Evolutionary conservation across 2,329 filamentous ascomycete species (phyloP), one percentile per base, ranked within the genome.

Genomic region (Botrytis hyacinthi): DNA sequence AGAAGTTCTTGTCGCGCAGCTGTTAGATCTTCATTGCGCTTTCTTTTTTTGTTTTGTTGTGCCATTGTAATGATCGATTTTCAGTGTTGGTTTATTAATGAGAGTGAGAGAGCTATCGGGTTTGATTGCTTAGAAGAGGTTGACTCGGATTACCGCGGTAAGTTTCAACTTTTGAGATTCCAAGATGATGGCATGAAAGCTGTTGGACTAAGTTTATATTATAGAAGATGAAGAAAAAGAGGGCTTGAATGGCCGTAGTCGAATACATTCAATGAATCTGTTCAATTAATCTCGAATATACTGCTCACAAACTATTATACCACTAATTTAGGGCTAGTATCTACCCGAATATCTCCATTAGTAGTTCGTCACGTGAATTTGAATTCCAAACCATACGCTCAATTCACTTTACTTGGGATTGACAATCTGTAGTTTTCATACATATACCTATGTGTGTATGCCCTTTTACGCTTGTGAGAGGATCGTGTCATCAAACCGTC

Each of bases 41-140:
- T 54, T 26, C 48, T 54, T 54, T 54, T 54, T 14, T n/a, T 16
- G 5, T n/a, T n/a, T 3, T n/a, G 12, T n/a, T n/a, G 48, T 14
- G 26, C 48, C 48, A 54, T 54, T n/a, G 10, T 16, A 16, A 54
- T 54, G 48, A n/a, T 16, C 12, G 12, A 54, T n/a, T 14, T 16
- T 16, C 48, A 16, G 12, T 54, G 48, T 54, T n/a, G 12, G 10
- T 54, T n/a, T 54, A 6, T n/a, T 7, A 10, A 16, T 16, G 26
- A n/a, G 12, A 14, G 26, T 51, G 4, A n/a, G 48, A 16, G 26
- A n/a, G 14, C 46, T 51, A 26, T 16, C 10, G 12, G 4, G 4
- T 7, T 54, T 1, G 2, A n/a, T 3, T 54, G 3, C 14, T 14
- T n/a, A 7, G 5, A n/a, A 54, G 12, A 6, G 26, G 1, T 6